These are phyloP conservation scores for Tetradesmus obliquus DNA, from an alignment of 139 green algal genomes.

Conservation along the genomic window DNA sequence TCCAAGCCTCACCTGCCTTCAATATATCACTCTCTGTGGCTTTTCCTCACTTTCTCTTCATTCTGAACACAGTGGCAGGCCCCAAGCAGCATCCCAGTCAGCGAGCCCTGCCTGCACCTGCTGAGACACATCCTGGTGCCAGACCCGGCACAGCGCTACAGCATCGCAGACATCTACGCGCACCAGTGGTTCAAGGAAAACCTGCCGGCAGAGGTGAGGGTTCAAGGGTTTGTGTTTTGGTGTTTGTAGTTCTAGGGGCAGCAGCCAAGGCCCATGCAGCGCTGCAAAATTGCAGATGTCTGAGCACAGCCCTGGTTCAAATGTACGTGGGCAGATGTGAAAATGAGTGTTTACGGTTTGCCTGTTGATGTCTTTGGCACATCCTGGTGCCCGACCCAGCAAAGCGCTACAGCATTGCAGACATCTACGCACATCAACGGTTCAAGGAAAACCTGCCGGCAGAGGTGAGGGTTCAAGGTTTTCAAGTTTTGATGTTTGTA, in stretches of 20 bases:
- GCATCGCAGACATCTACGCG: not conserved
- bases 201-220: not conserved
- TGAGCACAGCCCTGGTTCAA: too few relatives aligned
- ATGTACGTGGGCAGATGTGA: too few relatives aligned
- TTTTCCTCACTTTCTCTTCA: not conserved
- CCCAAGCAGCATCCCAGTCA: not conserved
- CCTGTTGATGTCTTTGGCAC: too few relatives aligned
- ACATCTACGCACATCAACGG: not conserved
- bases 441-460: not conserved
- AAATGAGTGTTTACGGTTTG: too few relatives aligned
- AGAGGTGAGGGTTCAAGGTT: not conserved
- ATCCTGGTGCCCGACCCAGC: too few relatives aligned
- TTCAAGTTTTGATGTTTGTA: not conserved
- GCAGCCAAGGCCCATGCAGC: too few relatives aligned
- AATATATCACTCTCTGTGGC: too few relatives aligned
- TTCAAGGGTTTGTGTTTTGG: not conserved
- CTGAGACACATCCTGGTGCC: not conserved
- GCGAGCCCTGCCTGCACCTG: not conserved
- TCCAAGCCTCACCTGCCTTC: too few relatives aligned
- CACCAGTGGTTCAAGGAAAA: not conserved
- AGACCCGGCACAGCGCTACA: not conserved
- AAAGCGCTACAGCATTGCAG: not conserved
- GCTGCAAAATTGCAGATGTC: too few relatives aligned
- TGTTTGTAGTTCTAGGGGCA: too few relatives aligned
- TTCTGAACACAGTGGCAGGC: not conserved